These are phyloP conservation scores for Hypericum androsaemum DNA, from an alignment of 345 rosid genomes.

Conservation along the genomic window DNA sequence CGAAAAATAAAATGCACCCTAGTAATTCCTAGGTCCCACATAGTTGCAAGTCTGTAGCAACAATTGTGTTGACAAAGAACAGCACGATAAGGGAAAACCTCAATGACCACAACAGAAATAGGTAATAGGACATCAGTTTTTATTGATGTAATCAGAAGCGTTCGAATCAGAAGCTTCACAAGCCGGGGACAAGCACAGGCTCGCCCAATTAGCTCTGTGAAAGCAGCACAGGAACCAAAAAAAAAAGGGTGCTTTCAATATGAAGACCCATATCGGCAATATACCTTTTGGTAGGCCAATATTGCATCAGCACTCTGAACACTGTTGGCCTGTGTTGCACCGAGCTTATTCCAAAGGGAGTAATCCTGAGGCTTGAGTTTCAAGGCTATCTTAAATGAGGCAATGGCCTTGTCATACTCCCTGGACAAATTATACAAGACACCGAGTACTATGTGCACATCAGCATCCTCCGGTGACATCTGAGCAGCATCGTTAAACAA, in stretches of 20 bases:
- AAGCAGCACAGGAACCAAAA: background rate
- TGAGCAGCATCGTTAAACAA: constrained; percentile 79
- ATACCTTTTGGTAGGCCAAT: constrained; percentile 87
- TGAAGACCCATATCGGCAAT: background rate
- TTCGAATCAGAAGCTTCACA: no score
- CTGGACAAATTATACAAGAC: constrained; percentile 86
- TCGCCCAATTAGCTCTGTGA: no score
- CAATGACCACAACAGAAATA: no score
- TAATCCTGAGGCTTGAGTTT: constrained; percentile 91
- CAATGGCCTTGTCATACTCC: constrained; percentile 85
- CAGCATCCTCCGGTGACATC: constrained; percentile 95
- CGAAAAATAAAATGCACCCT: no score
- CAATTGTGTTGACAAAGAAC: no score
- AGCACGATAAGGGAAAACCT: no score
- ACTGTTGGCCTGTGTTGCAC: constrained; percentile 99
- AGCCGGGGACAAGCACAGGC: no score
- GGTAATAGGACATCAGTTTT: no score
- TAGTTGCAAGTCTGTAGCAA: no score
- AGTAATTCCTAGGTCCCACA: no score
- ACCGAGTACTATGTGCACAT: constrained; percentile 89
- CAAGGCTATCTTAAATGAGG: constrained; percentile 68
- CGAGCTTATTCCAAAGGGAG: constrained; percentile 98
- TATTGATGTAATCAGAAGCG: no score
- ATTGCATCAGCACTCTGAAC: constrained; percentile 98
- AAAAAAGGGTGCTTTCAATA: background rate